Conservation (phyloP, 2,329 filamentous ascomycete genomes). For the Botrytis elliptica region DNA sequence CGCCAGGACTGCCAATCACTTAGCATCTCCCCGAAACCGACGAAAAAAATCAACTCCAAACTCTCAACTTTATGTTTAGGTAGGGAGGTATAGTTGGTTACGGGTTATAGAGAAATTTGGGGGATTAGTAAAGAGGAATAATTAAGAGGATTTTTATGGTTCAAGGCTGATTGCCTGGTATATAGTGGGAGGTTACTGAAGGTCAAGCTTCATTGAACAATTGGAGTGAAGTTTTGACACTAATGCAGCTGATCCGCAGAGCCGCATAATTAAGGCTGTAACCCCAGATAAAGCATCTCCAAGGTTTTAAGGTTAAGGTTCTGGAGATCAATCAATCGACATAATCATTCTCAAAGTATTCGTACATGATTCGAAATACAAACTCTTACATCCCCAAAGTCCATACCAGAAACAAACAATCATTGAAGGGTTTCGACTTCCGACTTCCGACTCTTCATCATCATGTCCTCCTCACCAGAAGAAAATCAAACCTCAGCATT, state of each 20-base stretch:
- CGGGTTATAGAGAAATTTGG: not conserved
- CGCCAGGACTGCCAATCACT: not conserved
- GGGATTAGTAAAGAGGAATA: not conserved
- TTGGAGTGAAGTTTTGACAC: constrained; percentile 18
- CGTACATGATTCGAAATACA: not conserved
- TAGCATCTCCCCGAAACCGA: not conserved
- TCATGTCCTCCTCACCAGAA: constrained; percentile 21
- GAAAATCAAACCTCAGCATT: constrained; percentile 31
- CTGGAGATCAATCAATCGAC: not conserved
- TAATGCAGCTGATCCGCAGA: constrained; percentile 37
- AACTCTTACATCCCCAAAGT: not conserved
- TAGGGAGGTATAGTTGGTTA: not conserved
- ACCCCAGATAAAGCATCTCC: not conserved
- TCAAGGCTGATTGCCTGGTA: not conserved
- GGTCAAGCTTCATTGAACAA: not conserved
- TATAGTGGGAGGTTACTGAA: not conserved
- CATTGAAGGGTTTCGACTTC: not conserved
- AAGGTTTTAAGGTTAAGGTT: not conserved
- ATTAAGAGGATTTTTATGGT: not conserved
- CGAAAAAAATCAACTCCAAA: not conserved
- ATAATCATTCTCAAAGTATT: not conserved
- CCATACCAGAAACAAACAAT: not conserved
- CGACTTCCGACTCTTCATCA: not conserved
- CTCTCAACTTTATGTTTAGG: not conserved
- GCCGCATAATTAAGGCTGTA: constrained; percentile 27